A percentile compares a stretch with the other conserved stretches of the same genome.
Conservation (phyloP, 768 basidiomycete genomes). For the Nevesoporus exiguus region DNA sequence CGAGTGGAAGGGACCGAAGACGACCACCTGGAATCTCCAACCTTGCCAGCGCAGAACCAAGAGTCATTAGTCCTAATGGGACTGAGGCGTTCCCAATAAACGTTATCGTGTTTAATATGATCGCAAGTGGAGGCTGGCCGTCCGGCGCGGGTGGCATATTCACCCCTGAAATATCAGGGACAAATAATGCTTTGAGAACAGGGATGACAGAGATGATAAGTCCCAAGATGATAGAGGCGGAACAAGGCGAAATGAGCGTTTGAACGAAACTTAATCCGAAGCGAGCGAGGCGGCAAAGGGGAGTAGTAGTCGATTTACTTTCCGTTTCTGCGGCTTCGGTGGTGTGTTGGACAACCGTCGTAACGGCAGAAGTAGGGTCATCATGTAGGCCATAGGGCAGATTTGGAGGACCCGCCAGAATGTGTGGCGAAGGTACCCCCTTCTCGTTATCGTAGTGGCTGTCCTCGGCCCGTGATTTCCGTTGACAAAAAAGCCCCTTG, state of each 20-base stretch:
- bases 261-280: slow-evolving; percentile 26
- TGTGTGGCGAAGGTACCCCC: background rate
- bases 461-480: background rate
- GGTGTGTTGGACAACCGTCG: slow-evolving; percentile 7
- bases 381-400: background rate
- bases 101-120: slow-evolving; percentile 51
- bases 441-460: slow-evolving; percentile 10
- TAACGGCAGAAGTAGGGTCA: background rate
- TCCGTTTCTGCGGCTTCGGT: background rate
- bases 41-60: slow-evolving; percentile 62
- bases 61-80: slow-evolving; percentile 57
- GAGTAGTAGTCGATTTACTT: background rate
- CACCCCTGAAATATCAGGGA: slow-evolving; percentile 39
- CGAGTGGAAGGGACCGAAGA: slow-evolving; percentile 45
- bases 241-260: slow-evolving; percentile 45
- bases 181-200: slow-evolving; percentile 59
- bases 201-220: slow-evolving; percentile 56
- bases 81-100: slow-evolving; percentile 65
- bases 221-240: slow-evolving; percentile 50
- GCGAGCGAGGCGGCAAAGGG: slow-evolving; percentile 7
- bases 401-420: background rate
- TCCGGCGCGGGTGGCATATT: slow-evolving; percentile 55
- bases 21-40: slow-evolving; percentile 47
- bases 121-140: slow-evolving; percentile 61
- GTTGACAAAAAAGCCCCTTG: background rate